Evolutionary conservation across 306 rosid species (phyloP), one percentile per base, ranked within the genome.

Genomic region (Pterocarpus santalinus): DNA sequence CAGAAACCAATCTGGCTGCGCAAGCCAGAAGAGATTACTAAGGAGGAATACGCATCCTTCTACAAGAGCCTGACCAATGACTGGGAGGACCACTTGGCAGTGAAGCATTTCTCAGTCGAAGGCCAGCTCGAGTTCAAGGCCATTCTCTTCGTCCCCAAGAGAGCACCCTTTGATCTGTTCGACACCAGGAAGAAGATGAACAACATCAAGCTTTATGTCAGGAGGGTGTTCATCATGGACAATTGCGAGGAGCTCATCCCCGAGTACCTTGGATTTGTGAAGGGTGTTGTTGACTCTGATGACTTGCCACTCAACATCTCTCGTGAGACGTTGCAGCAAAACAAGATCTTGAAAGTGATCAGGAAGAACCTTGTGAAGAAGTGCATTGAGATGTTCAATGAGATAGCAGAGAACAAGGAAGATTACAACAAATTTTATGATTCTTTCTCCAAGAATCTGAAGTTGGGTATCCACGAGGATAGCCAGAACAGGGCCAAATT

Each of bases 121-220:
- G 96, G 96, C 0, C 96, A 91, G 82, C 93, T 91, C 3, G 96
- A 91, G 44, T 91, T 91, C 85, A 91, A 89, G 84, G 93, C 93
- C 1, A 81, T 91, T 30, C 89, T 91, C 15, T 91, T 91, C 15
- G 93, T 89, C 0, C 95, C 95, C 0, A 91, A 91, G 69, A 84
- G 95, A n/a, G 95, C 95, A 28, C 95, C 95, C 0, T 91, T 91
- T 1, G 95, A 91, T 80, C 78, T 91, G 7, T 91, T 91, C 2
- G 95, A 91, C 86, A 89, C 88, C n/a, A 79, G 87, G 75, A 91
- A 91, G 84, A 91, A 89, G 81, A 78, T 89, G 91, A 91, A 91
- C 87, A 91, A 91, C 74, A 89, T 89, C 49, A 91, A 91, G 89
- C 93, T 91, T 1, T 89, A 91, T 66, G 95, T 89, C 3, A 83